Base-by-base conservation (phyloP, 164 flowering plant genomes). In the Berberis vulgaris region DNA sequence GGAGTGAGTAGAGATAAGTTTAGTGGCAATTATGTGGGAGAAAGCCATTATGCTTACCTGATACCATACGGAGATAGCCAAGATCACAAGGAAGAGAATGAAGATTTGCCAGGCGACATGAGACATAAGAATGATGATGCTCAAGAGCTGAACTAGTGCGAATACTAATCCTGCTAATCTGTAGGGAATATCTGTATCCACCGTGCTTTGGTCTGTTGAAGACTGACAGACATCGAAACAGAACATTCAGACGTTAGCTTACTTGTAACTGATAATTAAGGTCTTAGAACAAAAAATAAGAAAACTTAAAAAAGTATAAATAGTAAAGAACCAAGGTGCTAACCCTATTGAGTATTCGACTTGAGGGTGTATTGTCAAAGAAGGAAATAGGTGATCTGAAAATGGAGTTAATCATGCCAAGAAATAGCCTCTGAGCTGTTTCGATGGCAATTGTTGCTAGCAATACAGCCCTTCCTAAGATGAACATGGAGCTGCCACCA, bases 131-230 rank as follows among this genome's bases (percentile, higher is more conserved):
- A 80, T 54, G 65, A 88, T 78, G 40, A 88, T 84, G 67, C 88
- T 81, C 43, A 88, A 45, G 7, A 88, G 77, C 81, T 88, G 97
- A 67, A 90, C 78, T 5, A 86, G 81, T 2, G 90, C 90, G 68
- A 88, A 88, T 59, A 76, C 91, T 65, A 86, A 67, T 69, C 91
- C 97, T 44, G 91, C 96, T 61, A 91, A 60, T 73, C 97, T 79
- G 79, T 85, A 26, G 26, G 26, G 26, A 26, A 26, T 26, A 26
- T 26, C 26, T 26, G 26, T 26, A 26, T 26, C 26, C 46, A 88
- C 81, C 46, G 73, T 80, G 76, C 93, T 85, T 77, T 91, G 97
- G 76, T 91, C 97, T 5, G 84, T 86, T 0, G 97, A 91, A 61
- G 84, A 79, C 97, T 91, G 84, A 46, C 49, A 61, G 13, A 44